These are phyloP conservation scores for Penicillium sp. DNA, from an alignment of 2,329 filamentous ascomycete species.

Conservation along the genomic window DNA sequence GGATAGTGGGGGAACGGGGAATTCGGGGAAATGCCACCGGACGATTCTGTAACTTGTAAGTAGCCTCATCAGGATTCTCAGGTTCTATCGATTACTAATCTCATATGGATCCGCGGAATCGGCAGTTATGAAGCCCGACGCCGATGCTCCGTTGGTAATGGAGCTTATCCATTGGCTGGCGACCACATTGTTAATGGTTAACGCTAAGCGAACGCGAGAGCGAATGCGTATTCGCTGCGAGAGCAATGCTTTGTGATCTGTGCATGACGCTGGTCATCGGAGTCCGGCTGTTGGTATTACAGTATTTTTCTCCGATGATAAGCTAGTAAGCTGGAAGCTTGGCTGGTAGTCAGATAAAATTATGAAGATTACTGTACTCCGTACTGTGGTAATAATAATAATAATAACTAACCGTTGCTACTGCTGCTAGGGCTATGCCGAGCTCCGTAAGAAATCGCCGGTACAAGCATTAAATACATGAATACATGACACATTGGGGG, in stretches of 20 bases:
- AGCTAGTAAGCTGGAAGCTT: not conserved
- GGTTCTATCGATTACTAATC: constrained; percentile 2
- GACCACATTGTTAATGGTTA: not conserved
- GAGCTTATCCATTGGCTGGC: not conserved
- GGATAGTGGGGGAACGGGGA: constrained; percentile 2
- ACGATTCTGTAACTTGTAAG: no score
- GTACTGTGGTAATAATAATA: no score
- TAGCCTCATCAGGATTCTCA: no score
- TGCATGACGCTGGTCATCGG: not conserved
- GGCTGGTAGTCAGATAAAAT: not conserved
- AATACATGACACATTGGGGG: not conserved
- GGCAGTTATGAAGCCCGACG: constrained; percentile 6
- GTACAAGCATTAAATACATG: not conserved
- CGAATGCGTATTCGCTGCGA: constrained; percentile 8
- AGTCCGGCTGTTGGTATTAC: not conserved
- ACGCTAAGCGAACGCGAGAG: constrained; percentile 16
- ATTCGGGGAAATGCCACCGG: not conserved
- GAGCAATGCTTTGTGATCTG: not conserved
- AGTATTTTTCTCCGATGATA: not conserved
- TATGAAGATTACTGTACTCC: no score
- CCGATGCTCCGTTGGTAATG: not conserved
- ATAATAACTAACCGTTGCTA: no score
- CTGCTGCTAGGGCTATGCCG: no score
- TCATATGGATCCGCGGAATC: not conserved
- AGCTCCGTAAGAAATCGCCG: not conserved